Evolutionary conservation across 106 monocot genomes (phyloP), one percentile per base, ranked within the genome.

Genomic region (Platanthera guangdongensis): DNA sequence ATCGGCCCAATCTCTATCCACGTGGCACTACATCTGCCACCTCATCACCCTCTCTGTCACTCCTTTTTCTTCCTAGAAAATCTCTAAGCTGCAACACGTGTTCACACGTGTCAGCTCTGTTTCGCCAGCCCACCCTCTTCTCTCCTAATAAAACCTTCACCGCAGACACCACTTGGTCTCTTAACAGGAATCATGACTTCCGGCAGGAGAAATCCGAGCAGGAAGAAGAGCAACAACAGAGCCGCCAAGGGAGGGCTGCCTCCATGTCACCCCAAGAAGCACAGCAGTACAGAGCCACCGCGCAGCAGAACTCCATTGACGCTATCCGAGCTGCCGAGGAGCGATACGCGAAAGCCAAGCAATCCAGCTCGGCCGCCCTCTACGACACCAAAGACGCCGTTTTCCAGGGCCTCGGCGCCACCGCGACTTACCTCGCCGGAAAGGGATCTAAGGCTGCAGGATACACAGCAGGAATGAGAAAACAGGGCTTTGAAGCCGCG

Each of bases 231-330:
- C 39, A 39, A 3, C 39, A 2, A 1, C 39, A 53, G 53, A 8
- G 12, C 8, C 12, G 12, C 8, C 12, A 1, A 1, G 14, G 1
- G 53, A 14, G 14, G 4, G 12, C 12, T 0, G 60, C 18, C 57
- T 8, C 18, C 57, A 64, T 86, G 74, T 63, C 80, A 5, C 79
- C 59, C 32, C 87, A 89, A 55, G 89, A 92, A 83, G 83, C 89
- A 49, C 68, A 85, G 22, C 64, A 76, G 55, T 81, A 81, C 74
- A 81, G 92, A 0, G 80, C 82, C 16, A 75, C 78, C 4, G 87
- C 92, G 9, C 90, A 93, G 82, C 92, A 93, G 82, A 90, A 86
- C 82, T 93, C 92, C 4, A 62, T 84, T 16, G 92, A 93, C 5
- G 73, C 86, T 54, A 80, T 90, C 50, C 55, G 87, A 13, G 86